Evolutionary conservation across 169 alveolate genomes (phyloP).

Genomic region (Plasmodium knowlesi): DNA sequence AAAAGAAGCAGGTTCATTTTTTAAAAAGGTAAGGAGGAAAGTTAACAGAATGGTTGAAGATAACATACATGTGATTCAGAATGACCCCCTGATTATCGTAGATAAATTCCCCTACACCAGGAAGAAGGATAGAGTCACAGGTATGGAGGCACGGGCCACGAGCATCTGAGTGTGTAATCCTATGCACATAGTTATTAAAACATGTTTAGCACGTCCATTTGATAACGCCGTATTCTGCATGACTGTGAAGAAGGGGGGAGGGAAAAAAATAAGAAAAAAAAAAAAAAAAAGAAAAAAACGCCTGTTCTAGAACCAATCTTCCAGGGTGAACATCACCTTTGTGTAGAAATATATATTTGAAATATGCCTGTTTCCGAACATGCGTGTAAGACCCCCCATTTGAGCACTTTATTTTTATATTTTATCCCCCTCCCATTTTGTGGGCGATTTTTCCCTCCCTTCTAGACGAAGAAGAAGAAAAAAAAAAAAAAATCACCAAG

Average conservation of each 20-base stretch:
- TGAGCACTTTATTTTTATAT: background rate
- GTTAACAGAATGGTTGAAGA: conserved; percentile 39
- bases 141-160: background rate
- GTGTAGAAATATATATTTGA: background rate
- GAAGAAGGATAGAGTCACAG: conserved; percentile 5
- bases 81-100: conserved; percentile 53
- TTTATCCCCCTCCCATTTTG: background rate
- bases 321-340: background rate
- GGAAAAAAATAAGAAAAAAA: no score
- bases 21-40: background rate
- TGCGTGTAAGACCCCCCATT: background rate
- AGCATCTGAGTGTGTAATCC: background rate
- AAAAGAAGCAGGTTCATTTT: background rate
- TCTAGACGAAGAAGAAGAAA: background rate
- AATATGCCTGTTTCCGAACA: background rate
- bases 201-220: background rate
- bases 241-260: background rate
- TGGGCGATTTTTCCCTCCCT: background rate
- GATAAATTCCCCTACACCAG: conserved; percentile 72
- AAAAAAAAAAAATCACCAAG: conserved; percentile 20
- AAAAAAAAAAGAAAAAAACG: background rate
- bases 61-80: conserved; percentile 50
- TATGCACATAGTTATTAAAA: background rate
- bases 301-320: background rate
- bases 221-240: background rate